Percentiles rank a stretch among this genome's conserved stretches.
Evolutionary conservation across 805 yeast genomes (phyloP).

Genomic region (Wickerhamomyces chaumierensis): DNA sequence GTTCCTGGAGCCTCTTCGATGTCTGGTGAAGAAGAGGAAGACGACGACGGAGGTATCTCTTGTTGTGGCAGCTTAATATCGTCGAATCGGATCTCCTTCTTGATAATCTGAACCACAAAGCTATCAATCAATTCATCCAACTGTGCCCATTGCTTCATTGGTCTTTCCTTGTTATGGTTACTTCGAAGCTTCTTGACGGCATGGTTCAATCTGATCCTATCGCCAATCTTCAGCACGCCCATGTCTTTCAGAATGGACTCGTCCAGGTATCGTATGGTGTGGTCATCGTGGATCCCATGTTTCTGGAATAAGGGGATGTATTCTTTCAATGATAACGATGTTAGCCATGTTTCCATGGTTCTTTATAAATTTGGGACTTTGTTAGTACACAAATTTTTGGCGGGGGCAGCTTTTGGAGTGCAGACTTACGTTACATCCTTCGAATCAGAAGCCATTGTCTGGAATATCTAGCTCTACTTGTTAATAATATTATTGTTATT

Average conservation of each 20-base stretch:
- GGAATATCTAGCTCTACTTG: no score
- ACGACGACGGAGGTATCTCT: no score
- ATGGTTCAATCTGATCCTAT: constrained; percentile 57
- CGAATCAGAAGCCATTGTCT: no score
- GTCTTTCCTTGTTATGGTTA: constrained; percentile 1
- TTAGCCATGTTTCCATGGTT: constrained; percentile 2
- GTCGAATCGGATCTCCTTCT: background rate
- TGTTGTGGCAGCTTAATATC: no score
- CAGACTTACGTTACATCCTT: no score
- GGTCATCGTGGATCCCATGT: constrained; percentile 13
- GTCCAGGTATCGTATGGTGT: constrained; percentile 34
- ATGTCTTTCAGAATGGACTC: constrained; percentile 54
- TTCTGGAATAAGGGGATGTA: constrained; percentile 3
- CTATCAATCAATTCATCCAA: constrained; percentile 9
- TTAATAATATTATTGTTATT: no score
- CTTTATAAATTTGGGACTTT: background rate
- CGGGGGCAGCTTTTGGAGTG: no score
- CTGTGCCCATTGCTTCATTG: constrained; percentile 3
- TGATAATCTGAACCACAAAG: constrained; percentile 2
- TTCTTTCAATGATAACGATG: background rate
- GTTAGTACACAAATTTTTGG: no score
- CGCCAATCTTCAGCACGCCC: constrained; percentile 74
- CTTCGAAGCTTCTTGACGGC: constrained; percentile 37
- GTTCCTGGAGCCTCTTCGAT: background rate
- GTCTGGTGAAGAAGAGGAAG: no score